Percentiles rank a stretch among this genome's conserved stretches.
Evolutionary conservation across 345 rosid genomes (phyloP).

Genomic region (Lenwebbia sp.): DNA sequence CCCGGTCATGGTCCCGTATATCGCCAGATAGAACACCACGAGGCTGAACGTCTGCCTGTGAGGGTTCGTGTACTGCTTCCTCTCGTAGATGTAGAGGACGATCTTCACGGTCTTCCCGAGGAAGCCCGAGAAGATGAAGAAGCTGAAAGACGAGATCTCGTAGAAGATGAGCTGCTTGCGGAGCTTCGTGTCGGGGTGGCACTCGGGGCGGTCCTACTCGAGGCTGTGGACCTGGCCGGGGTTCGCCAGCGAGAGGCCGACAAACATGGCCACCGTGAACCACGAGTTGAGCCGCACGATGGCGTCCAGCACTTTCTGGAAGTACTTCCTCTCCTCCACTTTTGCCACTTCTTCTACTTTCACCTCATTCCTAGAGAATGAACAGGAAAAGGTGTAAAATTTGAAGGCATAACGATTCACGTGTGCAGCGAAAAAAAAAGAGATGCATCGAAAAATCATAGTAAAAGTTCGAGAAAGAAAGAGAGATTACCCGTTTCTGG

Average conservation of each 20-base stretch:
- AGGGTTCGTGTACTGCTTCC: not conserved
- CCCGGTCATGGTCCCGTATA: conserved; percentile 2
- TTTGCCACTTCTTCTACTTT: not conserved
- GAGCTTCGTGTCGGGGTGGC: not conserved
- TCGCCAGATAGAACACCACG: not conserved
- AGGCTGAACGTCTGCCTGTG: not conserved
- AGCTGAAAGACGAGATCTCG: conserved; percentile 10
- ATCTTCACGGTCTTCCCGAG: conserved; percentile 7
- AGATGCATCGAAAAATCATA: not conserved
- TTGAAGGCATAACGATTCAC: not conserved
- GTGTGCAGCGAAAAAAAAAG: not conserved
- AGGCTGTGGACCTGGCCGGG: conserved; percentile 3
- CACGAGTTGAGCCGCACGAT: conserved; percentile 7
- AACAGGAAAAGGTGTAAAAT: not conserved
- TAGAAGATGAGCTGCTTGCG: not conserved
- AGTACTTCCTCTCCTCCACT: not conserved
- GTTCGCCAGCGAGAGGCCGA: conserved; percentile 3
- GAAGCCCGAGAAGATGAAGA: conserved; percentile 9
- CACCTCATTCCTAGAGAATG: not conserved
- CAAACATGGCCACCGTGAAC: conserved; percentile 6
- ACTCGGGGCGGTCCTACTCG: not conserved
- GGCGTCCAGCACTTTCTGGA: conserved; percentile 5
- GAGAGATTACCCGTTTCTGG: not conserved
- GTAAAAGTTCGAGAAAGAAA: not conserved
- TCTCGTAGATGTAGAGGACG: conserved; percentile 1